Conservation (phyloP, 768 basidiomycete genomes). For the Leccinum barrowsii region DNA sequence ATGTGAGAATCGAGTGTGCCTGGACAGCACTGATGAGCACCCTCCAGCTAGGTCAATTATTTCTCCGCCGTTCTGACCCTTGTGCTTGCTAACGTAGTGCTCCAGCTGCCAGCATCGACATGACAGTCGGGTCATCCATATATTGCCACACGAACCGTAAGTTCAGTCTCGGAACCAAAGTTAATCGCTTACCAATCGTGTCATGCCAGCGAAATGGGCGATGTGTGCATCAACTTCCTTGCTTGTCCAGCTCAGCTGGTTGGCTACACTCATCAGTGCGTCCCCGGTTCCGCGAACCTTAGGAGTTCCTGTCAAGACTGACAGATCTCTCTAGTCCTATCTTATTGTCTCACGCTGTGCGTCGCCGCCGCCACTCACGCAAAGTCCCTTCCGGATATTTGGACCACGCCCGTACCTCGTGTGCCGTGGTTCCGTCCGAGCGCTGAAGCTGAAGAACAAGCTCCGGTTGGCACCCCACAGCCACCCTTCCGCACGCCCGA, state of each 20-base stretch:
- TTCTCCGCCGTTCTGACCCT: background rate
- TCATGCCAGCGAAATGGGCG: conserved; percentile 35
- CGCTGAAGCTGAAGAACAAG: background rate
- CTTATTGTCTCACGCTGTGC: conserved; percentile 55
- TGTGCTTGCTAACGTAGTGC: background rate
- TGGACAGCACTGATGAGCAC: conserved; percentile 51
- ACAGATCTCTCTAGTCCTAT: conserved; percentile 36
- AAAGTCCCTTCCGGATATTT: conserved; percentile 42
- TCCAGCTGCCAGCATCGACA: conserved; percentile 47
- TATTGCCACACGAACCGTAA: conserved; percentile 36
- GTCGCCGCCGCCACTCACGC: conserved; percentile 46
- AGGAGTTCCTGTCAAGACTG: background rate
- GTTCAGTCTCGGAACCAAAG: conserved; percentile 7
- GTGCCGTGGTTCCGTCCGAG: conserved; percentile 54
- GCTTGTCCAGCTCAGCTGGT: conserved; percentile 47
- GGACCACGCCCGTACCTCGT: conserved; percentile 47
- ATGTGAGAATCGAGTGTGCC: conserved; percentile 48
- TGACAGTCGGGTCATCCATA: conserved; percentile 41
- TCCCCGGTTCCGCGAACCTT: conserved; percentile 3
- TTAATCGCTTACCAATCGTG: conserved; percentile 1
- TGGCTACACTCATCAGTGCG: conserved; percentile 46
- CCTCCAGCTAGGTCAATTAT: conserved; percentile 39
- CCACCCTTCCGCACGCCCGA: conserved; percentile 9
- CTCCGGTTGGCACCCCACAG: conserved; percentile 1
- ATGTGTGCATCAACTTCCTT: conserved; percentile 48